Conservation (phyloP, 257 asterid species). For the Fraxinus pennsylvanica region DNA sequence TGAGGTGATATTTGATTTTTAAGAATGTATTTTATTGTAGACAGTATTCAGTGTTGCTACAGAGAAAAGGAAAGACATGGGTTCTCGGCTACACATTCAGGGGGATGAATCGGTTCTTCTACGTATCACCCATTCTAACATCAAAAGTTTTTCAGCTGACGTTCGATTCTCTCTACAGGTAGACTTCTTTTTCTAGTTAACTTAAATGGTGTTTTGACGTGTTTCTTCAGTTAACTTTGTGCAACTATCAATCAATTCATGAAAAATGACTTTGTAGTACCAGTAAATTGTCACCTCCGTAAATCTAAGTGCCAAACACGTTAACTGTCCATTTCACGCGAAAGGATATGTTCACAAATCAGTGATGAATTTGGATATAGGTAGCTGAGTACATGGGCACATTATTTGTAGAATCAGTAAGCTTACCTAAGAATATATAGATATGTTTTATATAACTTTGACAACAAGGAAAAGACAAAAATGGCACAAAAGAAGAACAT, state of each 20-base stretch:
- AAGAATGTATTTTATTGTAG: not conserved
- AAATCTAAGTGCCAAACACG: not conserved
- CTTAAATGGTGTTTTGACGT: constrained; percentile 3
- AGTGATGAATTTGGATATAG: not conserved
- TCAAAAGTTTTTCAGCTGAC: constrained; percentile 79
- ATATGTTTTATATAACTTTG: not conserved
- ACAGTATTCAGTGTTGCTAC: not conserved
- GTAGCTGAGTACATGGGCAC: not conserved
- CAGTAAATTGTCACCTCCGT: not conserved
- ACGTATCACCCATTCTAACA: constrained; percentile 77
- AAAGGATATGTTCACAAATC: not conserved
- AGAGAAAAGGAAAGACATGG: constrained; percentile 43
- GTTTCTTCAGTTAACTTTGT: not conserved
- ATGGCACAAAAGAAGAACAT: not conserved
- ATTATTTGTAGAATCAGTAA: not conserved
- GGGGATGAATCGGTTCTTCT: constrained; percentile 78
- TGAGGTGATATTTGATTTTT: not conserved
- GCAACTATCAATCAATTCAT: not conserved
- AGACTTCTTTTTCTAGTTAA: not conserved
- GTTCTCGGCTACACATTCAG: constrained; percentile 55
- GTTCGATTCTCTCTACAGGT: constrained; percentile 77
- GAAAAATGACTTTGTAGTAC: not conserved
- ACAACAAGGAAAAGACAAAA: not conserved
- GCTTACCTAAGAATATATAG: not conserved
- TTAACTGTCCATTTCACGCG: not conserved